A percentile compares a stretch with the other conserved stretches of the same genome.
These are phyloP conservation scores for Sporothrix pseudoabietina DNA, from an alignment of 2,329 filamentous ascomycete species.

Conservation along the genomic window DNA sequence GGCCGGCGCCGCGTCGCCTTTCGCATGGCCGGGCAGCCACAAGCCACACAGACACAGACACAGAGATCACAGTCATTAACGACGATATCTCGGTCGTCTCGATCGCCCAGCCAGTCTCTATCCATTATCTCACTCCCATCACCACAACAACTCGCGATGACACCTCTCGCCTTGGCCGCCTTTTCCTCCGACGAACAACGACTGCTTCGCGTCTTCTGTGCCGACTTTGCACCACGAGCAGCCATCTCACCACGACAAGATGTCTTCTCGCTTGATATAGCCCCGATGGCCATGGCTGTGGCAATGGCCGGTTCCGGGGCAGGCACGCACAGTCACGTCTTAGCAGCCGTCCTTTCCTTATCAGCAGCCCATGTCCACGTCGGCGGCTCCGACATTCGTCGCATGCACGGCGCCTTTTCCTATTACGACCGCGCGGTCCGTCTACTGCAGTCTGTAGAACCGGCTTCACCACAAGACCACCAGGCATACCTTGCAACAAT, in stretches of 20 bases:
- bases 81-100: background rate
- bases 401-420: background rate
- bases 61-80: background rate
- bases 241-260: background rate
- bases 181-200: background rate
- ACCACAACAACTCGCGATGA: background rate
- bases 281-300: background rate
- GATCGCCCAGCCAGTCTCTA: background rate
- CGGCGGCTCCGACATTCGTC: background rate
- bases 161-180: background rate
- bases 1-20: background rate
- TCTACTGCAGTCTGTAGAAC: background rate
- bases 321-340: background rate
- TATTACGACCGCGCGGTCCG: background rate
- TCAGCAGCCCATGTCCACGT: background rate
- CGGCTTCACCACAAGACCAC: background rate
- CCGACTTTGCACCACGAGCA: constrained; percentile 6
- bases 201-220: background rate
- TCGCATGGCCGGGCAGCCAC: background rate
- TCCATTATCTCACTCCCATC: background rate
- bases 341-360: background rate
- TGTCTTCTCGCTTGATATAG: constrained; percentile 2
- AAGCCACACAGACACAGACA: background rate
- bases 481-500: background rate
- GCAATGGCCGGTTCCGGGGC: background rate